These are phyloP conservation scores for Triticum aestivum DNA, from an alignment of 176 grass and related monocot genomes.

Conservation along the genomic window DNA sequence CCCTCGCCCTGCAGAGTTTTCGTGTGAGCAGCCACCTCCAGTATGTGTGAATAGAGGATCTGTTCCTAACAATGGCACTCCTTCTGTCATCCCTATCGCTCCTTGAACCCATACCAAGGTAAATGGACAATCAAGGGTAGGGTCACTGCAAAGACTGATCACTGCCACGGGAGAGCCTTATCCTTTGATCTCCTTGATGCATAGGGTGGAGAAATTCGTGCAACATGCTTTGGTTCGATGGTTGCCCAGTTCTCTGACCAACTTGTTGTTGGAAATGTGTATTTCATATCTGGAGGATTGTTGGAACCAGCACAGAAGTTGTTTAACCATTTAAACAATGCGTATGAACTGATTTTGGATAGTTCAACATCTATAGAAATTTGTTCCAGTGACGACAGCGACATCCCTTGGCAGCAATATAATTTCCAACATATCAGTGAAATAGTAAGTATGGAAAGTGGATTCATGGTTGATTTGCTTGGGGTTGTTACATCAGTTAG, in stretches of 20 bases:
- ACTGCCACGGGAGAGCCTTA: slow-evolving; percentile 32
- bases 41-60: slow-evolving; percentile 59
- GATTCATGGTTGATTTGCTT: slow-evolving; percentile 68
- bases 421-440: slow-evolving; percentile 70
- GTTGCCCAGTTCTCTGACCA: slow-evolving; percentile 54
- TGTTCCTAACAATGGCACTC: slow-evolving; percentile 56
- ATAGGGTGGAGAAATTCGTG: slow-evolving; percentile 70
- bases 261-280: slow-evolving; percentile 83
- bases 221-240: slow-evolving; percentile 56
- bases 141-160: slow-evolving; percentile 42
- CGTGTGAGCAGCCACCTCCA: slow-evolving; percentile 49
- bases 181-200: slow-evolving; percentile 83
- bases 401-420: slow-evolving; percentile 63
- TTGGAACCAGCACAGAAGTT: slow-evolving; percentile 52
- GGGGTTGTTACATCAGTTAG: slow-evolving; percentile 72
- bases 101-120: slow-evolving; percentile 65
- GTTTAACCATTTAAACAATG: slow-evolving; percentile 54
- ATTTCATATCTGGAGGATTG: slow-evolving; percentile 69
- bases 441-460: slow-evolving; percentile 54
- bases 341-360: slow-evolving; percentile 56
- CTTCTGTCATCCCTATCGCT: slow-evolving; percentile 52
- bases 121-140: slow-evolving; percentile 86
- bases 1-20: slow-evolving; percentile 26
- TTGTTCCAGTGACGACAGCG: slow-evolving; percentile 58
- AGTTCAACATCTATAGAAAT: slow-evolving; percentile 43